Evolutionary conservation across 169 alveolate species (phyloP), one percentile per base, ranked within the genome.

Genomic region (Eimeria necatrix): DNA sequence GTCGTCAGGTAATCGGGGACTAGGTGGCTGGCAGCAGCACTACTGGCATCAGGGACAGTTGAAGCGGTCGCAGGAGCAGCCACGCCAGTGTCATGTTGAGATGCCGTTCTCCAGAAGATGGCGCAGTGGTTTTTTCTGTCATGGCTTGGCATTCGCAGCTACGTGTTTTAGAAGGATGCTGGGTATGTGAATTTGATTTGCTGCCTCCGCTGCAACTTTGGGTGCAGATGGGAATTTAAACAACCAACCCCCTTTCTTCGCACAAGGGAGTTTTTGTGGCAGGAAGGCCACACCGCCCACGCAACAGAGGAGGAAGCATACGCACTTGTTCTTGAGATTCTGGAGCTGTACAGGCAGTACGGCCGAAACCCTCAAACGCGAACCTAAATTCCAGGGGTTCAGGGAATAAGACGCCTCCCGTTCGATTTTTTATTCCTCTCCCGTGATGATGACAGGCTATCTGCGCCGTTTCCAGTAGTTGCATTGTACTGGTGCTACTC

Each of bases 241-340:
- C 99, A 99, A 95, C 99, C 99, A 48, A 99, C 99, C 41, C 99
- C 99, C 4, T 99, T 99, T 96, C 98, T 99, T 71, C 99, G 99
- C 96, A 99, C 99, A 48, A 98, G 99, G 78, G 99, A 99, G 97
- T 99, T 99, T 97, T 97, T 99, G 89, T 99, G 99, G 99, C 99
- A 99, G 97, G 99, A 99, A 96, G 99, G 99, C 32, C 99, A 99
- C 97, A 99, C 99, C 18, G 99, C 99, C 18, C 99, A 99, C 94
- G 98, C 99, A 10, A 99, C 99, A 59, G 98, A 98, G 96, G 99
- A 98, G 96, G 99, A 99, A 95, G 99, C 99, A 14, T 98, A 95
- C 91, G 98, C 98, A 49, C 96, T 98, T 95, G 99, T 98, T 24
- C 96, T 96, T 59, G 98, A 96, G 32, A 98, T 99, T 81, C 96